Conservation (phyloP, 163 green algal species). For the Scenedesmus sp. region DNA sequence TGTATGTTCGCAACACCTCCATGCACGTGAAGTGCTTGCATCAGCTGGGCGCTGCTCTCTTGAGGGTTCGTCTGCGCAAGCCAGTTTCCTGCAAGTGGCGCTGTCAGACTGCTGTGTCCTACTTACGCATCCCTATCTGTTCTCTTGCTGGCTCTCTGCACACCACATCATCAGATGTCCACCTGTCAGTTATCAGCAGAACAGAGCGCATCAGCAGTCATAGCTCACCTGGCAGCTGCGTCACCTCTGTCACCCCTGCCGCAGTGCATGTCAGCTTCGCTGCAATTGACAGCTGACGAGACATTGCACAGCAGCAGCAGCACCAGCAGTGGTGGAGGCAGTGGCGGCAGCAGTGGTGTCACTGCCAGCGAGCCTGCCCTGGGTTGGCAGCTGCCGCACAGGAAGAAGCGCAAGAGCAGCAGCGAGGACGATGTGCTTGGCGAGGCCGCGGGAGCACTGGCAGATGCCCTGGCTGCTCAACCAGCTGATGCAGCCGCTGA, state of each 20-base stretch:
- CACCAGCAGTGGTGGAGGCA: neutral
- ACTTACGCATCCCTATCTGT: neutral
- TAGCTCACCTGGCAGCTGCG: neutral
- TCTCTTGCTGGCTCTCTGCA: neutral
- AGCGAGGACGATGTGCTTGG: neutral
- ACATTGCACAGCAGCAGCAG: neutral
- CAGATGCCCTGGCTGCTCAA: neutral
- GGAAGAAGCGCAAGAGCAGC: slow-evolving; percentile 19
- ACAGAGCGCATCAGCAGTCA: neutral
- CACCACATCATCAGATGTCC: neutral
- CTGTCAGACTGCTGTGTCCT: neutral
- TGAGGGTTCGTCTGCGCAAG: neutral
- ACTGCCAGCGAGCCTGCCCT: neutral
- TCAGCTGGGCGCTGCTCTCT: neutral
- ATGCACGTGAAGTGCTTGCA: too few relatives aligned
- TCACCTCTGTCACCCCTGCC: neutral
- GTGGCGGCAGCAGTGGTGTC: neutral
- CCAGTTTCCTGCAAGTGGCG: neutral
- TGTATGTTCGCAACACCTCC: too few relatives aligned
- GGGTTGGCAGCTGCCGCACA: neutral
- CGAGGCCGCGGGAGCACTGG: neutral
- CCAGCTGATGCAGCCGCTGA: neutral
- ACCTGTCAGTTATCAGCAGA: neutral
- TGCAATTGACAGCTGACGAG: neutral
- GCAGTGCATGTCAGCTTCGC: neutral